These are phyloP conservation scores for Graphium sp. DNA, from an alignment of 2,329 filamentous ascomycete genomes.

Conservation along the genomic window DNA sequence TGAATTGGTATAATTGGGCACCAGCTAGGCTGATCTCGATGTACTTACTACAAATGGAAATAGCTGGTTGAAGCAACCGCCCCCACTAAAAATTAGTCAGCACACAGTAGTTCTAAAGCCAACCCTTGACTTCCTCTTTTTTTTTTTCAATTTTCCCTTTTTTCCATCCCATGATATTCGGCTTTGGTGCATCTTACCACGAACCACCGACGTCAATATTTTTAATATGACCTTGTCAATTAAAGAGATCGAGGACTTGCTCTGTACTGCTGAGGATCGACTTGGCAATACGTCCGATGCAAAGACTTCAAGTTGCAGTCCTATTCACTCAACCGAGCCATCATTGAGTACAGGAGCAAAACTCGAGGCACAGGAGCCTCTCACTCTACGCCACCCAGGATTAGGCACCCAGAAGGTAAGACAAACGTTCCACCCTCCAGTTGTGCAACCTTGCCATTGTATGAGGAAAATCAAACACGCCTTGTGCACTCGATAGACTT, in stretches of 20 bases:
- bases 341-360: not conserved
- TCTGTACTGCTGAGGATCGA: not conserved
- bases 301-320: not conserved
- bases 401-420: not conserved
- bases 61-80: too few species aligned
- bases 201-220: conserved; percentile 5
- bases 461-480: conserved; percentile 24
- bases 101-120: too few species aligned
- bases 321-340: not conserved
- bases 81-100: too few species aligned
- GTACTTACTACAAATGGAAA: too few species aligned
- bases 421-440: not conserved
- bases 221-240: not conserved
- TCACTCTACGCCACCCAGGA: too few species aligned
- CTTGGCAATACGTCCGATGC: not conserved
- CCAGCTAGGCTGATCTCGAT: too few species aligned
- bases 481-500: conserved; percentile 13
- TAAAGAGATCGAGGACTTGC: conserved; percentile 1
- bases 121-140: too few species aligned
- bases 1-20: too few species aligned
- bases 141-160: too few species aligned
- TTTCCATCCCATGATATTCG: too few species aligned
- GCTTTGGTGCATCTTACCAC: too few species aligned
- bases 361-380: not conserved
- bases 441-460: conserved; percentile 5